Evolutionary conservation across 306 rosid species (phyloP), one percentile per base, ranked within the genome.

Genomic region (Prinsepia uniflora): DNA sequence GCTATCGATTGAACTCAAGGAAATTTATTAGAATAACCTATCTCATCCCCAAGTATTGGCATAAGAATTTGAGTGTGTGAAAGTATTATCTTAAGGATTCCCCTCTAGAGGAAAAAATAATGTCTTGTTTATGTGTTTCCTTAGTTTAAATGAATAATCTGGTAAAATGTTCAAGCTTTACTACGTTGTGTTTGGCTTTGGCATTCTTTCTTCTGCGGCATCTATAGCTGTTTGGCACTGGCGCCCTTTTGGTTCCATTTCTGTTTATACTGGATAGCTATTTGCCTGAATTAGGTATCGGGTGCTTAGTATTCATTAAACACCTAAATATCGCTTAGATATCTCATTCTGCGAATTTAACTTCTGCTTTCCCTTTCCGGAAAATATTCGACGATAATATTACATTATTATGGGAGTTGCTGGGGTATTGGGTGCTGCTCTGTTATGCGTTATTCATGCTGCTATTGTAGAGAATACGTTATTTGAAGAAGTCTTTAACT

Each of bases 401-500:
- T 41, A 42, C 13, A 57, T 34, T 65, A 10, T 10, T 12, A 46
- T 46, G 49, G 15, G 15, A 46, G 49, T 46, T 46, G 49, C 0
- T 46, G 49, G 49, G 49, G 15, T 1, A 13, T 46, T 10, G 49
- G 49, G 15, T 13, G 12, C 49, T 46, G 5, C 49, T 46, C 49
- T 46, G 49, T 2, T 46, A 46, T 46, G 49, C 0, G 15, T 0
- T 46, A 46, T 46, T 1, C 5, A 10, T 46, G 49, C 0, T 46
- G 49, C 5, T 46, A 2, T 4, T 5, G 12, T 46, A 46, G 49
- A 46, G 3, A 46, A 10, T 46, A 3, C 5, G 10, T 11, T 46
- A 46, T 46, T 46, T 46, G 49, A 46, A 46, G 30, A 69, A 5
- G 56, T 47, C 67, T 68, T 74, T 85, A 73, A 84, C 70, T 17